These are phyloP conservation scores for Fusarium staphyleae DNA, from an alignment of 2,329 filamentous ascomycete genomes.

Conservation along the genomic window DNA sequence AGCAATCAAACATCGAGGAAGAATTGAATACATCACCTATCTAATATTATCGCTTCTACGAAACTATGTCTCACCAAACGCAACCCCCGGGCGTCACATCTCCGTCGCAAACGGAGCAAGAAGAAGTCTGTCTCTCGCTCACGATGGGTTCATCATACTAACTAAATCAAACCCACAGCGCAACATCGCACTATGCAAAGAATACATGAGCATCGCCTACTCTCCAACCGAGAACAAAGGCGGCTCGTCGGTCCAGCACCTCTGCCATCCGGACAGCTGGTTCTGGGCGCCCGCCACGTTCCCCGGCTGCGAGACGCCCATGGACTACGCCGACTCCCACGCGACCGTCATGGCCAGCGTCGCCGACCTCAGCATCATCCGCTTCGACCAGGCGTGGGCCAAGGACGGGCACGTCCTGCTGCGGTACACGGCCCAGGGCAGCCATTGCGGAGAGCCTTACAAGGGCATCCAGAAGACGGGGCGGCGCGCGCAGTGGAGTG, in stretches of 20 bases:
- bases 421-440: constrained; percentile 36
- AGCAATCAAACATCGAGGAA: too few relatives aligned
- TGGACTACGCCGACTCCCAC: constrained; percentile 38
- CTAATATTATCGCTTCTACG: background rate
- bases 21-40: background rate
- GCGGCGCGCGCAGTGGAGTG: constrained; percentile 26
- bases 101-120: constrained; percentile 13
- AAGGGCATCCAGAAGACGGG: constrained; percentile 32
- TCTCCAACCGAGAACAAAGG: constrained; percentile 23
- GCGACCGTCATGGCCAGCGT: constrained; percentile 34
- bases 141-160: background rate
- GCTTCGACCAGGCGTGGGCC: constrained; percentile 36
- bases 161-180: background rate
- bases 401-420: constrained; percentile 36
- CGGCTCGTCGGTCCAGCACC: constrained; percentile 16
- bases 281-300: constrained; percentile 30
- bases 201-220: constrained; percentile 29
- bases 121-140: constrained; percentile 1
- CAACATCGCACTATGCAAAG: constrained; percentile 21
- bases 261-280: constrained; percentile 29
- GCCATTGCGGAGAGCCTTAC: constrained; percentile 35
- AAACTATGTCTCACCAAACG: background rate
- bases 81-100: constrained; percentile 7
- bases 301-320: constrained; percentile 26
- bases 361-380: constrained; percentile 29